These are phyloP conservation scores for Knufia petricola DNA, from an alignment of 2,329 filamentous ascomycete species.

Conservation along the genomic window DNA sequence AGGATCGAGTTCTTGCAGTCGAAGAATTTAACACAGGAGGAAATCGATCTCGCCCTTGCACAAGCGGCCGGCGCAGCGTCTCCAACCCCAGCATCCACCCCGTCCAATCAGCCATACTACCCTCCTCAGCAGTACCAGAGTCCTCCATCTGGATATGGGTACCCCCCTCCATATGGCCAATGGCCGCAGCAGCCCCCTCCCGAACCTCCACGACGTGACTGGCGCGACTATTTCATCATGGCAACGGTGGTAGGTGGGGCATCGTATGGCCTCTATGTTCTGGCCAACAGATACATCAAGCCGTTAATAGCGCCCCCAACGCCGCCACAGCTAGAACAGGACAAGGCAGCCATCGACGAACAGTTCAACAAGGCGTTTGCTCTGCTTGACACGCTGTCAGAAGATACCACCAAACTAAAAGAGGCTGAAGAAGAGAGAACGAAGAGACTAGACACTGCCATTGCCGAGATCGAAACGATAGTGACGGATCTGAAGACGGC, in stretches of 20 bases:
- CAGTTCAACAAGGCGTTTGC: slow-evolving; percentile 88
- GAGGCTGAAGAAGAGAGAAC: slow-evolving; percentile 75
- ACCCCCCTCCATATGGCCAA: slow-evolving; percentile 41
- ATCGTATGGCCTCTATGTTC: slow-evolving; percentile 75
- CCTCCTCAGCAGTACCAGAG: slow-evolving; percentile 35
- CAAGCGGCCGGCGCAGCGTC: slow-evolving; percentile 38
- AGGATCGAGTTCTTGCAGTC: slow-evolving; percentile 86
- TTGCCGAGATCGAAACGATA: slow-evolving; percentile 75
- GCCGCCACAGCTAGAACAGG: slow-evolving; percentile 82
- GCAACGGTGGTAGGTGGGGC: slow-evolving; percentile 87
- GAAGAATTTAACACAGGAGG: slow-evolving; percentile 94
- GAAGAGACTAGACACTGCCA: slow-evolving; percentile 67
- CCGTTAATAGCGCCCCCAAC: slow-evolving; percentile 90
- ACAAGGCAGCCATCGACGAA: slow-evolving; percentile 86
- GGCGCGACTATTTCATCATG: slow-evolving; percentile 99
- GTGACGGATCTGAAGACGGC: slow-evolving; percentile 72
- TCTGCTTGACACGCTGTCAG: slow-evolving; percentile 80
- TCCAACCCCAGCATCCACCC: slow-evolving; percentile 39
- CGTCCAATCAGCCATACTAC: slow-evolving; percentile 32
- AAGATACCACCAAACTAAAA: slow-evolving; percentile 84
- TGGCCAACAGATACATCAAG: slow-evolving; percentile 87
- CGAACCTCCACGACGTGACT: slow-evolving; percentile 69
- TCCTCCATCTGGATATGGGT: slow-evolving; percentile 31
- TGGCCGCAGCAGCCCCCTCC: slow-evolving; percentile 43
- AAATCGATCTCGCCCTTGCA: slow-evolving; percentile 75